Conservation (phyloP, 768 basidiomycete genomes). For the Cystobasidium ongulense region DNA sequence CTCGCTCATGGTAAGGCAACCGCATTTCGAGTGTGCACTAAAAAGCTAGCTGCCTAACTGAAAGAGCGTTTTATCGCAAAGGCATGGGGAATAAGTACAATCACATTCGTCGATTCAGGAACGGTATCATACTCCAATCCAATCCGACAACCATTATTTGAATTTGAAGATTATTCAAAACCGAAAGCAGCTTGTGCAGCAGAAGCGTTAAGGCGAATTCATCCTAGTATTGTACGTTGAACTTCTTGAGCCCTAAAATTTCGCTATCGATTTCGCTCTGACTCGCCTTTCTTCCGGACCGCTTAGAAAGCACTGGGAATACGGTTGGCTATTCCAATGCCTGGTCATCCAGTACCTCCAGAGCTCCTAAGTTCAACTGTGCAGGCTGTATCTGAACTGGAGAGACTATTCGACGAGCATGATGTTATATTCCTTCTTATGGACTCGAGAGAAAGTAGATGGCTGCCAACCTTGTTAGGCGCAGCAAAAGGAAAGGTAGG, state of each 20-base stretch:
- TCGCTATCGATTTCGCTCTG: neutral
- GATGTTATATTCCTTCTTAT: conserved; percentile 88
- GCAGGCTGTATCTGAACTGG: conserved; percentile 64
- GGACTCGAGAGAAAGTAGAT: conserved; percentile 96
- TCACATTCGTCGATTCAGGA: conserved; percentile 84
- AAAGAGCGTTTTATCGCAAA: too few species aligned
- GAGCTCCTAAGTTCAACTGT: conserved; percentile 54
- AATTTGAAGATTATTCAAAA: conserved; percentile 87
- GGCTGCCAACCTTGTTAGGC: conserved; percentile 85
- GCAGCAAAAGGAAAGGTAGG: conserved; percentile 73
- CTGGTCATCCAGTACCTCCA: conserved; percentile 77
- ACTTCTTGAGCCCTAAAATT: neutral
- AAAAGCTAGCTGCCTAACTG: too few species aligned
- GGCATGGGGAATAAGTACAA: conserved; percentile 93
- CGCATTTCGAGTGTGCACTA: too few species aligned
- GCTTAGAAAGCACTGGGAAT: conserved; percentile 72
- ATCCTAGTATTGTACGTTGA: conserved; percentile 83
- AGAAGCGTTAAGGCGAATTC: conserved; percentile 71
- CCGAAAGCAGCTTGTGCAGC: conserved; percentile 90
- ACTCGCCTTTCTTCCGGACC: neutral
- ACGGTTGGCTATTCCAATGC: conserved; percentile 83
- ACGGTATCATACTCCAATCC: conserved; percentile 95
- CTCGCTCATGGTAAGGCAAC: conserved; percentile 65
- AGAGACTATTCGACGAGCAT: conserved; percentile 69
- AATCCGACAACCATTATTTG: conserved; percentile 90